These are phyloP conservation scores for Andalucia godoyi DNA, from an alignment of 78 protist genomes.

Conservation along the genomic window DNA sequence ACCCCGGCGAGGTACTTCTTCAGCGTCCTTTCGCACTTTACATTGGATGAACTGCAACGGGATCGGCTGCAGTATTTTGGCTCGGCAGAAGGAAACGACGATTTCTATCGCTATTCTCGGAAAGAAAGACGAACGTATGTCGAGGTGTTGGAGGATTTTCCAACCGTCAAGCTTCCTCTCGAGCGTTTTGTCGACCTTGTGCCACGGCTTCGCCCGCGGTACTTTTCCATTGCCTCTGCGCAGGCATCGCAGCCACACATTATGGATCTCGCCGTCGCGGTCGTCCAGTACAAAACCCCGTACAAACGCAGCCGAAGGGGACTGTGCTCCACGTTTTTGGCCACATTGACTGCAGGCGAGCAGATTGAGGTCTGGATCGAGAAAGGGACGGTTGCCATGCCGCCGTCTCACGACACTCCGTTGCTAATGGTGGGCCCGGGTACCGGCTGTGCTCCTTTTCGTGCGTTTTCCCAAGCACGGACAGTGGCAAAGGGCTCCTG, in stretches of 20 bases:
- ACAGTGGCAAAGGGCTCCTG: conserved; percentile 2
- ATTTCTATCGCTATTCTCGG: neutral
- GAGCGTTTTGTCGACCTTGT: conserved; percentile 56
- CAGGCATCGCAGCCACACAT: conserved; percentile 1
- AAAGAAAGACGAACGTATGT: neutral
- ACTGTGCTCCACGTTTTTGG: conserved; percentile 58
- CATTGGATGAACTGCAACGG: neutral
- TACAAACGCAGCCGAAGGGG: conserved; percentile 43
- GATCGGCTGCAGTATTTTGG: neutral
- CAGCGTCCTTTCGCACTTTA: neutral
- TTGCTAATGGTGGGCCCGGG: conserved; percentile 89
- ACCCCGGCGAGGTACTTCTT: neutral
- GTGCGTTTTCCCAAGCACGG: conserved; percentile 68
- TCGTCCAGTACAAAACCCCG: conserved; percentile 30
- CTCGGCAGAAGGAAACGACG: conserved; percentile 9
- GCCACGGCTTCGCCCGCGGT: conserved; percentile 76
- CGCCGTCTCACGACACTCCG: conserved; percentile 39
- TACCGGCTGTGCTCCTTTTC: conserved; percentile 92
- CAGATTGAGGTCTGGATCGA: conserved; percentile 26
- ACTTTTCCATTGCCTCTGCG: conserved; percentile 79
- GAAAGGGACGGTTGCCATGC: conserved; percentile 56
- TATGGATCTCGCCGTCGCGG: conserved; percentile 54
- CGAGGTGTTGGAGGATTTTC: conserved; percentile 31
- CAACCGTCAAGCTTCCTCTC: conserved; percentile 36
- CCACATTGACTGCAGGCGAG: neutral